Evolutionary conservation across 2,329 filamentous ascomycete genomes (phyloP).

Genomic region (Hirsutella minnesotensis): DNA sequence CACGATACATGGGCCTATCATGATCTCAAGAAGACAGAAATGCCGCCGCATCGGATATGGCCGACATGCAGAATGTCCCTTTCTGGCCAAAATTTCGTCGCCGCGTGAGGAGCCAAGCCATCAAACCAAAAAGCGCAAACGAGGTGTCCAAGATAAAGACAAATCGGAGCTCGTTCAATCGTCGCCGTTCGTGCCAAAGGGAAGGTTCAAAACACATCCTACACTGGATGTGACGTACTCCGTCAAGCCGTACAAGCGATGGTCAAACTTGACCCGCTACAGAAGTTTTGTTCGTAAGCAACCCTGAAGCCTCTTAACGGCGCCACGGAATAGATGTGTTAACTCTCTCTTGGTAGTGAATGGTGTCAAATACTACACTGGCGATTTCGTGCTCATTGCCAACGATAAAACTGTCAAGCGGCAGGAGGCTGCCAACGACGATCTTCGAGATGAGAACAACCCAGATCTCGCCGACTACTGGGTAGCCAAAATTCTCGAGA

Average conservation of each 20-base stretch:
- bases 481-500: conserved; percentile 68
- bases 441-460: conserved; percentile 4
- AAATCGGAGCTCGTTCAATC: conserved; percentile 35
- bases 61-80: conserved; percentile 42
- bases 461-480: conserved; percentile 42
- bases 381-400: conserved; percentile 47
- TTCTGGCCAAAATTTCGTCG: conserved; percentile 24
- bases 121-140: conserved; percentile 34
- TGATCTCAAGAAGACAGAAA: no score
- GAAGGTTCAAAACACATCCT: conserved; percentile 41
- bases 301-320: background rate
- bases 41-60: no score
- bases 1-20: no score
- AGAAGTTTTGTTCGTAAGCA: conserved; percentile 49
- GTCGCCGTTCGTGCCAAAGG: conserved; percentile 41
- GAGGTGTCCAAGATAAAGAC: conserved; percentile 31
- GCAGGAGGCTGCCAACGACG: conserved; percentile 20
- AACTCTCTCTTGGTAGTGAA: conserved; percentile 30
- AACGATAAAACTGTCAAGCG: conserved; percentile 45
- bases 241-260: conserved; percentile 39
- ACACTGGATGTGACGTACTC: conserved; percentile 44
- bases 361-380: conserved; percentile 43
- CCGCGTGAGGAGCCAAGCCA: conserved; percentile 23
- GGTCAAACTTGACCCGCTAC: conserved; percentile 48
- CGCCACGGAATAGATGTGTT: background rate